Conservation (phyloP, 2,329 filamentous ascomycete species). For the Diaporthe sp. region DNA sequence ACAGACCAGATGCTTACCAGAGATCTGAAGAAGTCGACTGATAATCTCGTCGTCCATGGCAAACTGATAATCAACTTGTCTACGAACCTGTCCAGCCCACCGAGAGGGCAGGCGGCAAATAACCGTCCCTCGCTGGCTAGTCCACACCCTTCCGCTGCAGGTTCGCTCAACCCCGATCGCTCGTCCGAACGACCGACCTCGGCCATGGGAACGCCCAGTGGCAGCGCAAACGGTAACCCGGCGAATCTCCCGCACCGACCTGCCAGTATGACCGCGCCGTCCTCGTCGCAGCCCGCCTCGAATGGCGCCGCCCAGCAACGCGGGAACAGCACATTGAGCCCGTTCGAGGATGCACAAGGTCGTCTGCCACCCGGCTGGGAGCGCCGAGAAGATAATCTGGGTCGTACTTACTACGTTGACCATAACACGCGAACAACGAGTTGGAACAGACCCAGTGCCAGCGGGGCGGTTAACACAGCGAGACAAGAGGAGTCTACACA, state of each 20-base stretch:
- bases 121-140: conserved; percentile 62
- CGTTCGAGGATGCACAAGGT: conserved; percentile 97
- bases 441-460: conserved; percentile 90
- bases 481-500: conserved; percentile 91
- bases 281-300: conserved; percentile 50
- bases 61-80: conserved; percentile 98
- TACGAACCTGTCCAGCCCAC: conserved; percentile 84
- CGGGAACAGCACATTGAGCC: conserved; percentile 77
- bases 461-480: conserved; percentile 82
- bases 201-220: conserved; percentile 65
- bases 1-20: conserved; percentile 99
- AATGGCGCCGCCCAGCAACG: conserved; percentile 57
- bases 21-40: conserved; percentile 97
- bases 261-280: conserved; percentile 59
- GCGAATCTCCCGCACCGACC: conserved; percentile 61
- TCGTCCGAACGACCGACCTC: conserved; percentile 66
- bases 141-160: conserved; percentile 60
- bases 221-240: conserved; percentile 58
- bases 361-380: conserved; percentile 95
- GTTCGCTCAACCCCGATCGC: conserved; percentile 59
- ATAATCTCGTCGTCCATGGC: conserved; percentile 97
- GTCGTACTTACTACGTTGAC: conserved; percentile 97
- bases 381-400: conserved; percentile 92
- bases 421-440: conserved; percentile 97
- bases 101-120: conserved; percentile 65